Evolutionary conservation across 768 basidiomycete species (phyloP).

Genomic region (Pisolithus microcarpus): DNA sequence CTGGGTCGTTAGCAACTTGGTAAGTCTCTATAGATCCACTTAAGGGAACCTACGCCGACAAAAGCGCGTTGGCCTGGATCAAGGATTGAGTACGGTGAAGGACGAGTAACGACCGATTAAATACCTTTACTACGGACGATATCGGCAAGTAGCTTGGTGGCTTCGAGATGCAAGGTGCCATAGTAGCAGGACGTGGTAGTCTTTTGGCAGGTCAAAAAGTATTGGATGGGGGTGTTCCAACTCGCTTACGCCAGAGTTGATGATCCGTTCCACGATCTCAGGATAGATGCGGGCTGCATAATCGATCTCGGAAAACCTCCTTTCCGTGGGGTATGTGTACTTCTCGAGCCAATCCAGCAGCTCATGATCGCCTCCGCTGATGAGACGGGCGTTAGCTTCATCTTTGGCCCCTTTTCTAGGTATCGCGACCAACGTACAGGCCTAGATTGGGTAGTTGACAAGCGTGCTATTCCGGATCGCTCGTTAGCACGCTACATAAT

Average conservation of each 20-base stretch:
- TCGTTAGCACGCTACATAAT: neutral
- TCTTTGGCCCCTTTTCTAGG: neutral
- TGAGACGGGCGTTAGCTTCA: constrained; percentile 4
- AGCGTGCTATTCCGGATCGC: constrained; percentile 20
- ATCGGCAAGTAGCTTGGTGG: constrained; percentile 76
- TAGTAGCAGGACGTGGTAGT: constrained; percentile 95
- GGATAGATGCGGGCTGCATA: constrained; percentile 69
- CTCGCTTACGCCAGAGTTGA: constrained; percentile 65
- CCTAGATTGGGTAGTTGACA: constrained; percentile 40
- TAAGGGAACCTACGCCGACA: constrained; percentile 56
- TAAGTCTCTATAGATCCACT: neutral
- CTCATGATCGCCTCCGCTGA: constrained; percentile 76
- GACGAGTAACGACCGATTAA: constrained; percentile 10
- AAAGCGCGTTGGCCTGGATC: constrained; percentile 73
- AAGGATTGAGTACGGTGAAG: neutral
- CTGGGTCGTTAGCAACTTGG: constrained; percentile 3
- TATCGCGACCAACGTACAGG: constrained; percentile 15
- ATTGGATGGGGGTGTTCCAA: neutral
- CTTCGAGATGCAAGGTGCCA: constrained; percentile 71
- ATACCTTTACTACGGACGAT: constrained; percentile 55
- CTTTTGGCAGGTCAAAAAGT: constrained; percentile 32
- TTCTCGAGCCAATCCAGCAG: constrained; percentile 83
- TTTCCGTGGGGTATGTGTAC: constrained; percentile 85
- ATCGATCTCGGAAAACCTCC: constrained; percentile 56
- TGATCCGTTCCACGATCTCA: constrained; percentile 60